A percentile compares a stretch with the other conserved stretches of the same genome.
These are phyloP conservation scores for Coniferiporia weirii DNA, from an alignment of 1,284 basidiomycete genomes.

Conservation along the genomic window DNA sequence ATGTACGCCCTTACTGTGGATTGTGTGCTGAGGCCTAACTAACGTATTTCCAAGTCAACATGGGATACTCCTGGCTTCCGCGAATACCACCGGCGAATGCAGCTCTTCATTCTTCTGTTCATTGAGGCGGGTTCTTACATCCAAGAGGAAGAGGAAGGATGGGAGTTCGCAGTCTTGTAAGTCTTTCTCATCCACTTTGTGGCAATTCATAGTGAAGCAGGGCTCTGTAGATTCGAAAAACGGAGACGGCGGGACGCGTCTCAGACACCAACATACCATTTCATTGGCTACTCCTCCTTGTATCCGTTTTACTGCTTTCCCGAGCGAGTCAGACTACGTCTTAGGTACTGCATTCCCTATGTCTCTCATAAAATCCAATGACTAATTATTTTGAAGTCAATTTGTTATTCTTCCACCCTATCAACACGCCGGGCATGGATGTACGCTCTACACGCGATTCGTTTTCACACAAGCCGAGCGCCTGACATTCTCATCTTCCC, in stretches of 20 bases:
- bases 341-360: conserved; percentile 52
- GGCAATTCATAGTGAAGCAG: neutral
- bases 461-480: conserved; percentile 9
- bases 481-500: neutral
- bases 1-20: conserved; percentile 47
- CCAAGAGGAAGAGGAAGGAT: conserved; percentile 80
- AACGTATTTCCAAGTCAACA: conserved; percentile 48
- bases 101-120: conserved; percentile 90
- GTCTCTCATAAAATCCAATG: neutral
- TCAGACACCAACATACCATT: conserved; percentile 71
- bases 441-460: conserved; percentile 42
- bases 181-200: neutral
- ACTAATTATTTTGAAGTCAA: conserved; percentile 49
- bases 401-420: conserved; percentile 92
- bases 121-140: conserved; percentile 96
- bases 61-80: conserved; percentile 88
- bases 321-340: conserved; percentile 75
- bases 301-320: conserved; percentile 95
- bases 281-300: conserved; percentile 86
- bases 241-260: conserved; percentile 54
- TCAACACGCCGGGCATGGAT: conserved; percentile 87
- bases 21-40: conserved; percentile 1
- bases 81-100: conserved; percentile 93
- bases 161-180: conserved; percentile 82
- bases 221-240: conserved; percentile 66